Evolutionary conservation across 805 yeast species (phyloP), one percentile per base, ranked within the genome.

Genomic region (Ascoidea asiatica): DNA sequence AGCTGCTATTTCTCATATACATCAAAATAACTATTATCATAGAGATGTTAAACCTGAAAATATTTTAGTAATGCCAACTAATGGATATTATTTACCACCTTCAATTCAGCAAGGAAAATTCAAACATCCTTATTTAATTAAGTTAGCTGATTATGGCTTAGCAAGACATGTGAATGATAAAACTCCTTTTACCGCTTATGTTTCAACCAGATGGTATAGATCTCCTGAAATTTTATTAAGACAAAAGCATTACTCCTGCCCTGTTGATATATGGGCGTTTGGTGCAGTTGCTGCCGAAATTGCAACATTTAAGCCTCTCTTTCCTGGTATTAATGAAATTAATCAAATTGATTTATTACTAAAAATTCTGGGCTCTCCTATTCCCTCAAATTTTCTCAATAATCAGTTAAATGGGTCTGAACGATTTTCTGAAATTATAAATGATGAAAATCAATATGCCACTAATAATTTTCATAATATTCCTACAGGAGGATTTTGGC

Each of bases 11-110:
- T 73, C 77, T 46, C 97, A 90, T 59, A 87, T 90, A 45, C 98
- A 86, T 55, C 58, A 61, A 21, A 64, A 69, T 52, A 72, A 73
- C 8, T 85, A 70, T 55, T 80, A 80, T 55, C 97, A 90, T 59
- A 73, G 98, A 46, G 98, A 90, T 65, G 71, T 90, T 42, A 90
- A 90, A 61, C 97, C 98, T 0, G 97, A 90, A 56, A 90, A 90
- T 60, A 81, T 90, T 21, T 70, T 90, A 52, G 75, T 89, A 4
- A 68, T 79, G 36, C 76, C 79, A 19, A 66, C 64, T 41, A 65
- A 59, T 46, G 39, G 36, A 18, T 21, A 21, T 11, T 18, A 35
- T 8, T n/a, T 37, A 5, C 19, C 41, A 19, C 11, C 15, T 29
- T 17, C 40, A 18, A 17, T 15, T 8, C 35, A 37, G 20, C 38